Conservation (phyloP, 139 green algal species). For the Desmodesmus armatus region DNA sequence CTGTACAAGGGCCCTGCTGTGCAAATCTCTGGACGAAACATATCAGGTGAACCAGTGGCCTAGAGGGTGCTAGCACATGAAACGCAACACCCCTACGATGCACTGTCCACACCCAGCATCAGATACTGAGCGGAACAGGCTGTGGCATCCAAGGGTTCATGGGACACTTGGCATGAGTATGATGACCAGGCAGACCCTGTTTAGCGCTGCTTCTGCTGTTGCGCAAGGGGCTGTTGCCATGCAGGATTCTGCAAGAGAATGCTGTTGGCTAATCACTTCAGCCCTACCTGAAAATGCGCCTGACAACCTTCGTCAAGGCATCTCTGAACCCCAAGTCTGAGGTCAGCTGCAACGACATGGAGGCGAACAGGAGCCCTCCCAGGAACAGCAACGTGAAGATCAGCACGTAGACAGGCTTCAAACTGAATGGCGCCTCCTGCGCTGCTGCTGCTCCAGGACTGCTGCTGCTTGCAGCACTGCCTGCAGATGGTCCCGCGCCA, state of each 20-base stretch:
- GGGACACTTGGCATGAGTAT: background rate
- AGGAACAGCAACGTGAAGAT: conserved; percentile 62
- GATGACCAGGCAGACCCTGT: background rate
- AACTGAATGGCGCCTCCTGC: background rate
- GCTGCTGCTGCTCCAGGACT: background rate
- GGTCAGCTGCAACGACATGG: conserved; percentile 68
- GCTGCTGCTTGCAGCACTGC: background rate
- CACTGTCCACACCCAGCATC: no score
- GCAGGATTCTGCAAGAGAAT: conserved; percentile 40
- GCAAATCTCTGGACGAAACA: no score
- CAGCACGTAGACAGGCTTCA: conserved; percentile 29
- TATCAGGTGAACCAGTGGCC: no score
- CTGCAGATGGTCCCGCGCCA: no score
- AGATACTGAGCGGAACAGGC: no score
- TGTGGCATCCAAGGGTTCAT: background rate
- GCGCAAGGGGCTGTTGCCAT: conserved; percentile 68
- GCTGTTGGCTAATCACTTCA: background rate
- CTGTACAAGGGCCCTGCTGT: no score
- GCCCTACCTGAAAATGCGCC: conserved; percentile 59
- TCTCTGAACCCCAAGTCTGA: conserved; percentile 60
- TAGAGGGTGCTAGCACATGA: no score
- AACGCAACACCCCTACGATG: no score
- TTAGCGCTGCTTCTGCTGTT: conserved; percentile 46
- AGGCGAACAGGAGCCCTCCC: conserved; percentile 61
- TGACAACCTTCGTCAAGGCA: conserved; percentile 56